Evolutionary conservation across 1,284 basidiomycete genomes (phyloP), one percentile per base, ranked within the genome.

Genomic region (Tylopilus microsporus): DNA sequence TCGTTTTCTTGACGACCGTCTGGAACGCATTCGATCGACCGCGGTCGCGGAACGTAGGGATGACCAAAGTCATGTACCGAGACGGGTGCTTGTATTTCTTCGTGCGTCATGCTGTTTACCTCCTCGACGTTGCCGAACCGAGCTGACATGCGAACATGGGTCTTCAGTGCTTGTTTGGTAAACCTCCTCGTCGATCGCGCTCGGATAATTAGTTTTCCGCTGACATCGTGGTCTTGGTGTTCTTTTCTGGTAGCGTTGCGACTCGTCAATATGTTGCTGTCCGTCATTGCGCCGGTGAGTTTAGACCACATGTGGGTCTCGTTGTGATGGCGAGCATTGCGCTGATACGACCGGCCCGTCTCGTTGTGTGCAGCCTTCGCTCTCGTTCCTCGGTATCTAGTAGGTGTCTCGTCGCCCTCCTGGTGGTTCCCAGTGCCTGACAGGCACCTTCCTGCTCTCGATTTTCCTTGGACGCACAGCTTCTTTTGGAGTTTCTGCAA

Each of bases 401-500:
- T 73, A 25, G 3, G 65, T 67, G 15, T 52, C 49, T 46, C 46
- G 9, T 32, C 12, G 2, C 21, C 52, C n/a, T 18, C 15, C 10
- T 37, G 39, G 39, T 41, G 4, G 16, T 8, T 16, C 39, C 15
- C 3, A 15, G 39, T 39, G 25, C 25, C 25, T 25, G 25, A 25
- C 25, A 25, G 25, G 25, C 25, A 25, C 25, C 25, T 25, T 32
- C 30, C 30, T 32, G 6, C 30, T 8, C 30, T 32, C 30, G 30
- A 8, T 32, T 5, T 37, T 37, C 3, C 36, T 37, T 37, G 10
- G 11, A 37, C 12, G 13, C 37, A 10, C 55, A 79, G 78, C 58
- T 74, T 78, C 62, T 60, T 76, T 10, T 79, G 76, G 75, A 72
- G 73, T 53, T 51, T 70, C 8, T 70, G 68, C 42, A 77, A 74